phyloP scores from a whole-genome alignment of 2,329 filamentous ascomycete genomes.

The Pseudocercospora eumusae region DNA sequence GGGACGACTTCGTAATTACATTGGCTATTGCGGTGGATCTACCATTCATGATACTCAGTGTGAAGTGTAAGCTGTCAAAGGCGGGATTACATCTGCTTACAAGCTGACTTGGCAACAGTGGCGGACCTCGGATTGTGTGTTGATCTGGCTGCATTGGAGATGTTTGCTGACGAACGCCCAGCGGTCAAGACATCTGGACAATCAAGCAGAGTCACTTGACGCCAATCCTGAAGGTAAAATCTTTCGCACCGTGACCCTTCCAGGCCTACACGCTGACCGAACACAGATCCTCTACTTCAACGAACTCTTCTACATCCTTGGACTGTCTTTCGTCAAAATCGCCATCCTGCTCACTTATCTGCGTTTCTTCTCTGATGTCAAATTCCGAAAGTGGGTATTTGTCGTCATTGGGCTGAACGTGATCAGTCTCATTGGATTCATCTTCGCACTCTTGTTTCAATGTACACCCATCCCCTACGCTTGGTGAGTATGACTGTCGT shows the following conservation, averaged over 20 bases:
- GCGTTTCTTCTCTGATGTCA: constrained; percentile 15
- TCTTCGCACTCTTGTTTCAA: constrained; percentile 15
- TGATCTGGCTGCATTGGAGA: background rate
- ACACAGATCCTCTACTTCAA: constrained; percentile 16
- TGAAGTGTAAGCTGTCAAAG: background rate
- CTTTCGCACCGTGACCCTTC: background rate
- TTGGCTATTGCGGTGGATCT: constrained; percentile 15
- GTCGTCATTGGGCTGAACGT: constrained; percentile 16
- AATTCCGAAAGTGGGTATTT: constrained; percentile 12
- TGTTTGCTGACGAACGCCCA: constrained; percentile 7
- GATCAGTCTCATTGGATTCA: constrained; percentile 9
- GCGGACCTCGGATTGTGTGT: constrained; percentile 1
- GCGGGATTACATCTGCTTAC: background rate
- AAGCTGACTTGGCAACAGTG: background rate
- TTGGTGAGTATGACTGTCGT: background rate
- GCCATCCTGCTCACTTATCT: constrained; percentile 24
- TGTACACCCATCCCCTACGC: constrained; percentile 12
- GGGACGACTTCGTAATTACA: constrained; percentile 25
- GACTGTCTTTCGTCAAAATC: constrained; percentile 22
- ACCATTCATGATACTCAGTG: constrained; percentile 6
- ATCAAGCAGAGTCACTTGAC: constrained; percentile 20
- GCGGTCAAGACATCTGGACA: constrained; percentile 23
- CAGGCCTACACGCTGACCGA: background rate
- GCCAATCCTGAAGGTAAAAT: constrained; percentile 11
- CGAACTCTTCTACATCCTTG: constrained; percentile 15